Percentiles rank a stretch among this genome's conserved stretches.
Evolutionary conservation across 1,284 basidiomycete species (phyloP).

Genomic region (Sanghuangporus weigelae): DNA sequence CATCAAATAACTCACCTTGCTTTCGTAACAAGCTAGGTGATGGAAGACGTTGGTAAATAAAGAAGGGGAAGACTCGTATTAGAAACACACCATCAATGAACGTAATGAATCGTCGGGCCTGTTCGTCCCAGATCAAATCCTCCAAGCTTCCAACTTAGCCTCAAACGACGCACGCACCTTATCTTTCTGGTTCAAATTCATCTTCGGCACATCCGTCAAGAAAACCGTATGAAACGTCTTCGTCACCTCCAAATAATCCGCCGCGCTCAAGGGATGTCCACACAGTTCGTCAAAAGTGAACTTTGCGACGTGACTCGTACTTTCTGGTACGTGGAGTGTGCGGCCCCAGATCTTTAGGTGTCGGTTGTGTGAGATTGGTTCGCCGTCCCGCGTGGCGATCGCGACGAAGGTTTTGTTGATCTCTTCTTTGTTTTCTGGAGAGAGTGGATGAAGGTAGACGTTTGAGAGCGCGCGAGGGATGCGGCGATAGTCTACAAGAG

Average conservation of each 20-base stretch:
- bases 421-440: constrained; percentile 58
- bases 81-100: constrained; percentile 81
- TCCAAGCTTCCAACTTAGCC: not conserved
- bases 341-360: constrained; percentile 88
- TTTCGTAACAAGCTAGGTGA: constrained; percentile 79
- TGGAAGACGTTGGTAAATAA: not conserved
- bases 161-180: constrained; percentile 46
- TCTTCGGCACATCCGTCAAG: constrained; percentile 81
- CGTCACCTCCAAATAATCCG: constrained; percentile 95
- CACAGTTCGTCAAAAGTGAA: constrained; percentile 90
- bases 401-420: constrained; percentile 82
- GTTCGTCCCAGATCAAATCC: not conserved
- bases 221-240: constrained; percentile 86
- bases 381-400: constrained; percentile 48
- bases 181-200: constrained; percentile 87
- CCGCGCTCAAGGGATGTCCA: constrained; percentile 85
- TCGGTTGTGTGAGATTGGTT: constrained; percentile 61
- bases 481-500: constrained; percentile 77
- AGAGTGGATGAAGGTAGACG: constrained; percentile 85
- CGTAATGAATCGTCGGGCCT: constrained; percentile 94
- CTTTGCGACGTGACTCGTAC: constrained; percentile 74
- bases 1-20: constrained; percentile 49
- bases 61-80: not conserved
- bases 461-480: constrained; percentile 86
- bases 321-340: constrained; percentile 73